Base-by-base conservation (phyloP, 1,284 basidiomycete species). In the Trichosporon sp. region DNA sequence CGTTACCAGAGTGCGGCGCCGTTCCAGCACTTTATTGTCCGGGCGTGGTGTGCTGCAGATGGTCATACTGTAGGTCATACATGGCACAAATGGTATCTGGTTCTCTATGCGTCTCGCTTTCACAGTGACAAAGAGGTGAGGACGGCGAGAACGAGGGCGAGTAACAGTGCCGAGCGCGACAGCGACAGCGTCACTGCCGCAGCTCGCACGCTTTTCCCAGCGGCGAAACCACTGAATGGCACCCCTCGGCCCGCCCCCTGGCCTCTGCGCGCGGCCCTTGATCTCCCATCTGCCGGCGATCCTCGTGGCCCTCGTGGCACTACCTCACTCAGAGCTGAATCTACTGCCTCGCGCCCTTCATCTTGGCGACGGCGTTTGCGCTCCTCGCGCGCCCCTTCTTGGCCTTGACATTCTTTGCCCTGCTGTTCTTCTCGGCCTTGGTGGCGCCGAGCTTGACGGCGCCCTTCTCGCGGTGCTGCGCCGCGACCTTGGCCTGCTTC, bases 401-500 rank as follows among this genome's bases (percentile, higher is more conserved):
- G 27, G 79, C 79, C 75, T 76, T 78, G 51, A 75, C 75, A 71
- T 77, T 77, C 66, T 75, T 75, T 27, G 71, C 74, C 47, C 72
- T 70, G 44, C 67, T 69, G 27, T 71, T 74, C 68, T 74, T 75
- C 53, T 78, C 78, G 1, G 70, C 69, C 69, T 76, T 77, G 5
- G 74, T 75, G 42, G 74, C 66, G 13, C 65, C 71, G 21, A 81
- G 70, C 69, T 80, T 78, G 35, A 82, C 76, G 1, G 75, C 76
- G 81, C 94, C 93, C 87, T 95, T 96, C 44, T 76, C 75, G 27
- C 23, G 47, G 64, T 71, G 71, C 25, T 64, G 71, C 60, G 73
- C 34, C 4, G 68, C 68, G 15, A 72, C 65, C 62, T 75, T 75
- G 64, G 88, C 85, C 83, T 91, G 90, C 84, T 95, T 95, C 88